Evolutionary conservation across 352 stramenopile genomes (phyloP).

Genomic region (Pythium graminicola): DNA sequence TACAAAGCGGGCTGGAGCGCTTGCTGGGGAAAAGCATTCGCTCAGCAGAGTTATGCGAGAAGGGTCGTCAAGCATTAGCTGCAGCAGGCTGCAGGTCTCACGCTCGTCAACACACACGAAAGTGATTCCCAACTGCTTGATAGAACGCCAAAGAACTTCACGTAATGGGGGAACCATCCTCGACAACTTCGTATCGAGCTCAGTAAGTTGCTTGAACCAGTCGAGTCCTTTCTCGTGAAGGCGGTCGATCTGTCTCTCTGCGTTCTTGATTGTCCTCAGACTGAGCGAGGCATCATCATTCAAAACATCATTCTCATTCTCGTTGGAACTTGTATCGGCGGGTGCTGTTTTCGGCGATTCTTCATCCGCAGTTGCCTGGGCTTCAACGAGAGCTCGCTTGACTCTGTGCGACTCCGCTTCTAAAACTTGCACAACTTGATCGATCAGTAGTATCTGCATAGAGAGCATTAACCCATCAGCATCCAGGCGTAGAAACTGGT

Average conservation of each 20-base stretch:
- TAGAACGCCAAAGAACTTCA: conserved; percentile 73
- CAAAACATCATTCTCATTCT: neutral
- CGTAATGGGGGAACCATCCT: conserved; percentile 79
- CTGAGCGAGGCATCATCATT: neutral
- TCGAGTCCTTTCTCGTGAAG: conserved; percentile 73
- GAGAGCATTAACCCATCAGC: conserved; percentile 61
- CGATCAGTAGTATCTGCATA: conserved; percentile 78
- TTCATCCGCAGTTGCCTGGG: conserved; percentile 4
- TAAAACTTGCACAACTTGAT: conserved; percentile 61
- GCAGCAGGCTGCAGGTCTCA: conserved; percentile 70
- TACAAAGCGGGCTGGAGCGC: conserved; percentile 66
- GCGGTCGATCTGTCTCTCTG: conserved; percentile 27
- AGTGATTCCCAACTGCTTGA: conserved; percentile 68
- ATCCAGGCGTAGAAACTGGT: conserved; percentile 63
- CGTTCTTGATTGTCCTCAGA: conserved; percentile 6
- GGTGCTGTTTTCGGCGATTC: neutral
- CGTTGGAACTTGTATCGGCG: neutral
- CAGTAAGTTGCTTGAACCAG: conserved; percentile 74
- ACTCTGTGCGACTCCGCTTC: conserved; percentile 45
- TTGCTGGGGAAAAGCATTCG: conserved; percentile 76
- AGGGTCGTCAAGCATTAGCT: conserved; percentile 82
- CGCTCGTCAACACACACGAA: conserved; percentile 82
- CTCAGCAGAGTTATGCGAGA: conserved; percentile 72
- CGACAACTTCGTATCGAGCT: conserved; percentile 74
- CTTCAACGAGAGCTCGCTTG: conserved; percentile 14